Evolutionary conservation across 1,284 basidiomycete species (phyloP).

Genomic region (Cryptococcus sp.): DNA sequence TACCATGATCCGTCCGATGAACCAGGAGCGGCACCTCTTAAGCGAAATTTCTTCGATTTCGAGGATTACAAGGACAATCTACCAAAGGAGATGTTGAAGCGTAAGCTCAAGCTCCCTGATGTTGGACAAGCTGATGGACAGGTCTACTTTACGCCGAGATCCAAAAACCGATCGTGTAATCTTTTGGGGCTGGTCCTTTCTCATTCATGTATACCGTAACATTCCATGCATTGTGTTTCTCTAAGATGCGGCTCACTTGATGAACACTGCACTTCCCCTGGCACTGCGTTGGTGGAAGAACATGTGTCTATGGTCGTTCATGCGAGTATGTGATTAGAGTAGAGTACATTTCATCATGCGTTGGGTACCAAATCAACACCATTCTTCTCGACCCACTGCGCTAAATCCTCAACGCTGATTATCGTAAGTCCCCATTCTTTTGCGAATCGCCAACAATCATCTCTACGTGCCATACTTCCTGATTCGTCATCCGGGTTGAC

Average conservation of each 20-base stretch:
- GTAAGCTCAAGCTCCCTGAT: slow-evolving; percentile 28
- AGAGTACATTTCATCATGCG: not conserved
- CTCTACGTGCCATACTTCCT: slow-evolving; percentile 93
- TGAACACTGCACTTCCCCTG: no score
- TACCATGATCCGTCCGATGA: slow-evolving; percentile 89
- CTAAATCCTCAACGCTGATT: slow-evolving; percentile 77
- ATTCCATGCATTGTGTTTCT: no score
- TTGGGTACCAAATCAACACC: slow-evolving; percentile 23
- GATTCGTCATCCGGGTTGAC: slow-evolving; percentile 82
- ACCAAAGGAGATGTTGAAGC: slow-evolving; percentile 50
- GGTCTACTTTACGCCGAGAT: slow-evolving; percentile 49
- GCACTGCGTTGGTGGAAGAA: no score
- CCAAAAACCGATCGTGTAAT: slow-evolving; percentile 21
- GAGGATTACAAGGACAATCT: slow-evolving; percentile 55
- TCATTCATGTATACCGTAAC: no score
- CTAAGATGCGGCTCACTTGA: no score
- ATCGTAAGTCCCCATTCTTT: slow-evolving; percentile 85
- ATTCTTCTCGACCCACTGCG: slow-evolving; percentile 43
- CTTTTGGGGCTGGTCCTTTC: no score
- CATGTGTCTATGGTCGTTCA: no score
- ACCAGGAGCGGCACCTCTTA: slow-evolving; percentile 70
- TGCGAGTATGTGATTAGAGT: no score
- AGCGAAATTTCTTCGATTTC: slow-evolving; percentile 86
- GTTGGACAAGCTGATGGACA: slow-evolving; percentile 8
- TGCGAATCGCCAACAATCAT: slow-evolving; percentile 91